Base-by-base conservation (phyloP, 768 basidiomycete species). In the Coprinopsis strossmayeri region DNA sequence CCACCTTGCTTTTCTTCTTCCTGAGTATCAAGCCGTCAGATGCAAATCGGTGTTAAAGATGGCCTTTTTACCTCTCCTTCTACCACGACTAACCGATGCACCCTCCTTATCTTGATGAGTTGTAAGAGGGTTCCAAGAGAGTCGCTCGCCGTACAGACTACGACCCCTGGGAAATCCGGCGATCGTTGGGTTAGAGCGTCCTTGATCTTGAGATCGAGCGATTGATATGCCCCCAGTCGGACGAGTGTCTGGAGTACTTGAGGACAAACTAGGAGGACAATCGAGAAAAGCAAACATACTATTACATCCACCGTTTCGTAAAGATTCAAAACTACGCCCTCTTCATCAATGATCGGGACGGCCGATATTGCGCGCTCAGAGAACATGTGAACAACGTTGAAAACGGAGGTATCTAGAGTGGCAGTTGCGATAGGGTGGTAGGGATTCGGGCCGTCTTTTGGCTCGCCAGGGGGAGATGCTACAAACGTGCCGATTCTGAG, bases 271-370 rank as follows among this genome's bases (percentile, higher is more conserved):
- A 11, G 35, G 35, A 42, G 54, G 44, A 50, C 30, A 34, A 44
- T 24, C 26, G 20, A 13, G 26, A 25, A 21, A 35, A 51, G 51
- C 46, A 45, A 64, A 74, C 85, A 59, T 65, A 96, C 94, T 53
- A 98, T 95, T 43, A 99, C 95, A 71, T 99, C 96, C 20, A 99
- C 96, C 3, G 96, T 97, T 68, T 99, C 96, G 62, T 97, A 99
- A 41, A 99, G 68, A 62, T 99, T 94, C 55, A 98, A 77, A 34
- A 99, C 96, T 46, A 93, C 78, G 7, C 95, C 95, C 5, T 91
- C 78, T 50, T 87, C 81, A 58, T 99, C 91, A 25, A 98, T 77
- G 61, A 99, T 97, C 5, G 96, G 96, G 3, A 99, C 95, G 3
- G 95, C 95, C 7, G 91, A 93, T 56, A 99, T 96, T 23, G 93